Conservation (phyloP, 495 filamentous ascomycete genomes). For the Penicillium psychrofluorescens region DNA sequence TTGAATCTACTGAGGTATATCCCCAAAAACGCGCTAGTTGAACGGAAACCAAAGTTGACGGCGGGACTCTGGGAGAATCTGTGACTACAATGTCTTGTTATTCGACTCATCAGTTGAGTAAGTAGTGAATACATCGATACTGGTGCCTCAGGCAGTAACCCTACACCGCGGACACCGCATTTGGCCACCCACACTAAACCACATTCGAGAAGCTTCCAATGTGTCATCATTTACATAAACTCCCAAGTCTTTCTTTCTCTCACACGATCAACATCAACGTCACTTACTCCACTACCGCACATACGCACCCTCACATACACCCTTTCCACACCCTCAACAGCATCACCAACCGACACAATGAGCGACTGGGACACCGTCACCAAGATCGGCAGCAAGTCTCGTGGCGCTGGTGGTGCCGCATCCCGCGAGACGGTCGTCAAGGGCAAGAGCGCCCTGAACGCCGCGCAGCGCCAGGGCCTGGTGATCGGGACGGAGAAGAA, state of each 20-base stretch:
- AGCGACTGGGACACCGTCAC: constrained; percentile 82
- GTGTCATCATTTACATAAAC: constrained; percentile 34
- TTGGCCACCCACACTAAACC: neutral
- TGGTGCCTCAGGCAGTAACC: no score
- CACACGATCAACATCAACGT: constrained; percentile 21
- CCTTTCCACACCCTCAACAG: neutral
- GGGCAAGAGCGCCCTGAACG: constrained; percentile 83
- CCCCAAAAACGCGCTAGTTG: no score
- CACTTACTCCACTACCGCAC: constrained; percentile 1
- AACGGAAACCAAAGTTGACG: no score
- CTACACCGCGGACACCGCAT: no score
- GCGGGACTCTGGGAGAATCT: no score
- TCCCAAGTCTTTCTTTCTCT: constrained; percentile 23
- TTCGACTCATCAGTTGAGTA: no score
- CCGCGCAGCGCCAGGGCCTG: constrained; percentile 71
- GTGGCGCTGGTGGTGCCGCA: constrained; percentile 41
- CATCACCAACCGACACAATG: constrained; percentile 23
- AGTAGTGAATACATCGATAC: no score
- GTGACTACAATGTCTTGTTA: no score
- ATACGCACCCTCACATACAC: constrained; percentile 3
- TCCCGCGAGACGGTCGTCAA: constrained; percentile 79
- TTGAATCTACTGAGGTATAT: no score
- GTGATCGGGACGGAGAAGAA: constrained; percentile 92
- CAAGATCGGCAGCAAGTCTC: constrained; percentile 84
- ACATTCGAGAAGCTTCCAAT: constrained; percentile 39